Base-by-base conservation (phyloP, 2,329 filamentous ascomycete genomes). In the Arthrobotrys conoides region DNA sequence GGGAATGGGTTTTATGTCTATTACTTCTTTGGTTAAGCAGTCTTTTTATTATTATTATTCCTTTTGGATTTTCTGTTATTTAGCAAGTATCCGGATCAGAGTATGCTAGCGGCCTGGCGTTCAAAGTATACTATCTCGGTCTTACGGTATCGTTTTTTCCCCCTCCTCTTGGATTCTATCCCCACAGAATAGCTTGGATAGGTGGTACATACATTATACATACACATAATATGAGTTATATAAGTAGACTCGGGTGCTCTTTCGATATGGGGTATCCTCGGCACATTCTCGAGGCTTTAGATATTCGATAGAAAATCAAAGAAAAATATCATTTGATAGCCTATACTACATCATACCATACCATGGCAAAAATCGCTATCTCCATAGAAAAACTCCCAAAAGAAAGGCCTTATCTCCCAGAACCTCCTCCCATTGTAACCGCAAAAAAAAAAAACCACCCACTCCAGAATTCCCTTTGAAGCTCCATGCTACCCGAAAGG, bases 81-180 rank as follows among this genome's bases (percentile, higher is more conserved):
- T 55, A 67, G 61, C 70, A 73, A 41, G 36, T 61, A 61, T 36
- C 33, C 12, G 70, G 51, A 61, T 66, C 70, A 73, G 51, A 73
- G 63, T 66, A 61, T 61, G 48, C 59, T 73, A 59, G 38, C 57
- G 61, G 51, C 70, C 70, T 67, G 70, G 70, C 49, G 70, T 73
- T 67, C 57, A 67, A 36, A 67, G 63, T 57, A 53, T 67, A 61
- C 36, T 61, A 61, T 61, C 57, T 44, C 20, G 57, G 57, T 61
- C 57, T 36, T 36, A 44, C 41, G 57, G 57, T 59, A 59, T 36
- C 9, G 1, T 36, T 38, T 30, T 65, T 27, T 36, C 12, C 16
- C 36, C 16, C 12, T n/a, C 36, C 16, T 48, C 61, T 65, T 36
- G 20, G 41, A 18, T 65, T 36, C 24, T 22, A 36, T 59, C 53